These are phyloP conservation scores for Colletotrichum viniferum DNA, from an alignment of 2,329 filamentous ascomycete species.

Conservation along the genomic window DNA sequence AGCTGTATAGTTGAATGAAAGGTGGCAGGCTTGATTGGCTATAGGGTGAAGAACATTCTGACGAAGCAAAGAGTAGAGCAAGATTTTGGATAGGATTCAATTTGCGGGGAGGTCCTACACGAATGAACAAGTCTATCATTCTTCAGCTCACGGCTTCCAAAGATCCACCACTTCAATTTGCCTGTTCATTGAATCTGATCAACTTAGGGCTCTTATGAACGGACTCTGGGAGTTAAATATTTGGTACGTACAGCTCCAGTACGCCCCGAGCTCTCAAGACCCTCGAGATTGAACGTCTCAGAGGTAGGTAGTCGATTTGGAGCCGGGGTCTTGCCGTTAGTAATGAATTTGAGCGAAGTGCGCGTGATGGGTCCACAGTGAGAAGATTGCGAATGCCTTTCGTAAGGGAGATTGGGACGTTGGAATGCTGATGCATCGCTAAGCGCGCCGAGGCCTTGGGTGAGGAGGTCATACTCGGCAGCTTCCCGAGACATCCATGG, in stretches of 20 bases:
- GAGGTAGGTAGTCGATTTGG: not conserved
- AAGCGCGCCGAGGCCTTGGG: not conserved
- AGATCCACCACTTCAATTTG: not conserved
- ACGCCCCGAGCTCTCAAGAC: not conserved
- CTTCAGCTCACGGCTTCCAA: not conserved
- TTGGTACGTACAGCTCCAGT: not conserved
- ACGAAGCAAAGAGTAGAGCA: not conserved
- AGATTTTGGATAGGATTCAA: accelerated
- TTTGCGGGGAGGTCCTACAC: not conserved
- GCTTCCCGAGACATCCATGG: not conserved
- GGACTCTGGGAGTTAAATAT: too few relatives aligned
- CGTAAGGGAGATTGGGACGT: not conserved
- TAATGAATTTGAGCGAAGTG: accelerated
- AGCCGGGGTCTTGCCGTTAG: not conserved
- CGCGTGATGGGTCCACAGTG: not conserved
- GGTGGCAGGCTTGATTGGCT: not conserved
- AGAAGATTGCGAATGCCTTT: not conserved
- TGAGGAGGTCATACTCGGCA: not conserved
- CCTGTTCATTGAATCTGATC: not conserved
- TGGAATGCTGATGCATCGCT: not conserved
- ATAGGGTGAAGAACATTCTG: accelerated
- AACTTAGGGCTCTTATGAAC: not conserved
- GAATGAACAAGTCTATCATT: not conserved
- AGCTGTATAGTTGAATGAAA: not conserved
- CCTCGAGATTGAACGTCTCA: not conserved